Base-by-base conservation (phyloP, 371 early-diverging fungal genomes). In the Mucor velutinosus region DNA sequence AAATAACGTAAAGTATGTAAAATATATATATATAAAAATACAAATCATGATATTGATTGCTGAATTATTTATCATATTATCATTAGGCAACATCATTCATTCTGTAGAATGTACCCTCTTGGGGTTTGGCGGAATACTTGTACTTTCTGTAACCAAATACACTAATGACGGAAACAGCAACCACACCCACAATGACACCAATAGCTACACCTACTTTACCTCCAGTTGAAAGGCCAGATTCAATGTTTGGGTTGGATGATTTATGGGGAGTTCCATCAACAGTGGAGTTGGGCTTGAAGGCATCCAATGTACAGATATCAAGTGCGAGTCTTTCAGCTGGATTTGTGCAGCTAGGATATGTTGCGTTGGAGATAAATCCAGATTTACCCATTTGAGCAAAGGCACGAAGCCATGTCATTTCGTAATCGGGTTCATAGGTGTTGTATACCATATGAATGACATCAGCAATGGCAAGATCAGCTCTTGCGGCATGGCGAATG, bases 181-280 rank as follows among this genome's bases (percentile, higher is more conserved):
- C 66, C 41, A 74, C 76, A 60, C 65, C 72, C 19, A 70, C 72
- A 29, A 78, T 55, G 0, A 76, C 78, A 45, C 80, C 83, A 12
- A 82, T 62, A 35, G 78, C 76, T n/a, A 82, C 65, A 43, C 80
- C 80, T 10, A 74, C 77, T 68, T 76, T 80, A 51, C 67, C 77
- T 23, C 83, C 80, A 25, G 68, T 65, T 0, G 71, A 70, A 7
- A 79, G 60, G 0, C 71, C 63, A 15, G 29, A 49, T 6, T 33
- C 58, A 33, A 21, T 7, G 53, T 39, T 55, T 19, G n/a, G 49
- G 32, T 66, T 57, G 8, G 17, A 21, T 23, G 61, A 19, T 23
- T 21, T 43, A 12, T 56, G 29, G 14, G 67, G 53, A 1, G 66
- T 17, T 10, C 37, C 58, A 59, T 62, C 45, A 17, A 62, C 49